Conservation (phyloP, 169 alveolate species). For the Eimeria brunetti region DNA sequence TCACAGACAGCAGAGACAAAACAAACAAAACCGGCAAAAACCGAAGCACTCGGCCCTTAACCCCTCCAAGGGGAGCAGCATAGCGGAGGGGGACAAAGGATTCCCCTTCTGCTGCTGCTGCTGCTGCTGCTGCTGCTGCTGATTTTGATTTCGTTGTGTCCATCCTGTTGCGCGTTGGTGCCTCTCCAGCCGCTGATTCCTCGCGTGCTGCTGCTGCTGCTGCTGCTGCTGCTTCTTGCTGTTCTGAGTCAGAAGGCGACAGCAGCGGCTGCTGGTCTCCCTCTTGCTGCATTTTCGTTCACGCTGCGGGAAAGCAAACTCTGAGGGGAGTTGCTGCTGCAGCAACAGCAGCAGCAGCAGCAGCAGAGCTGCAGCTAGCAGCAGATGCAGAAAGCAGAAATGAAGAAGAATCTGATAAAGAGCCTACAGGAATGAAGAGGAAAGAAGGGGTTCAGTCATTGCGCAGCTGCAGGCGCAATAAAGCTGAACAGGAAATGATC, state of each 20-base stretch:
- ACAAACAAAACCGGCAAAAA: conserved; percentile 22
- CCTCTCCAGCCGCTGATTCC: neutral
- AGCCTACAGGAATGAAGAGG: neutral
- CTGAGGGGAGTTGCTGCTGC: neutral
- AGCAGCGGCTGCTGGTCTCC: conserved; percentile 51
- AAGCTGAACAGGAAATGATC: too few species aligned
- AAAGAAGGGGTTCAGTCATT: neutral
- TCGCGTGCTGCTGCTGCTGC: neutral
- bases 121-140: neutral
- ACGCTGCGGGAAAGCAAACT: neutral
- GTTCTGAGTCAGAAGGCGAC: neutral
- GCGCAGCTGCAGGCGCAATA: neutral
- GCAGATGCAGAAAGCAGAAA: neutral
- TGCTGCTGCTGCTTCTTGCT: neutral
- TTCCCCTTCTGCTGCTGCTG: too few species aligned
- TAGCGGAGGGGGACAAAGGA: conserved; percentile 17
- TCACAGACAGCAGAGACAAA: neutral
- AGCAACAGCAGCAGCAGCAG: neutral
- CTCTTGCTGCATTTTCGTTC: neutral
- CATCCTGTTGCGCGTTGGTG: too few species aligned
- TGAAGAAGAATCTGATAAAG: neutral
- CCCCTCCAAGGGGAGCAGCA: conserved; percentile 37
- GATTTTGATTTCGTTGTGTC: too few species aligned
- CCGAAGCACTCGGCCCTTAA: neutral
- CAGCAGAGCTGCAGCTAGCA: neutral